These are phyloP conservation scores for Yamadazyma trypodendri DNA, from an alignment of 1,139 yeast genomes.

Conservation along the genomic window DNA sequence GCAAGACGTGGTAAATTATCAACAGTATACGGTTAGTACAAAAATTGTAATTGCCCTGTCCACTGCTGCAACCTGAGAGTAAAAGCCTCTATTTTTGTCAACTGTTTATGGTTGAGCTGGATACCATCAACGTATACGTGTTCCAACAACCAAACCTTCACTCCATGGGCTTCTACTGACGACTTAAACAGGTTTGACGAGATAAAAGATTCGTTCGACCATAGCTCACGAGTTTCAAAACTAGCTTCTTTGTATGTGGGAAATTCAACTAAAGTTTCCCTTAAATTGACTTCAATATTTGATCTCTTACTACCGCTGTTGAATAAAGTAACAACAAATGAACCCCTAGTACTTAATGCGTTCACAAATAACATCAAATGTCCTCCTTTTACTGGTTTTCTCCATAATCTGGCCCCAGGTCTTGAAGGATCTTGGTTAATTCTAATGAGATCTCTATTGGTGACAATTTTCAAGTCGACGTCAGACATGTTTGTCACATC, in stretches of 20 bases:
- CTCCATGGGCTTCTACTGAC: slow-evolving; percentile 1
- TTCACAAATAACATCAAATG: slow-evolving; percentile 15
- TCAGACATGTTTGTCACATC: slow-evolving; percentile 19
- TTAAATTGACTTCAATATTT: slow-evolving; percentile 14
- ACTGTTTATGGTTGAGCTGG: too few species aligned
- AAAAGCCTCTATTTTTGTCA: too few species aligned
- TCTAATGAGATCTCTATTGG: slow-evolving; percentile 21
- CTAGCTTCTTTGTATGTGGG: neutral
- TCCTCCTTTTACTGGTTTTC: slow-evolving; percentile 12
- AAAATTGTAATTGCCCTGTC: too few species aligned
- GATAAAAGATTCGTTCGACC: slow-evolving; percentile 12
- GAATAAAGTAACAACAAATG: slow-evolving; percentile 19
- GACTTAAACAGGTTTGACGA: neutral
- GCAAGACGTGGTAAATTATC: too few species aligned
- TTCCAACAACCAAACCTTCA: slow-evolving; percentile 2
- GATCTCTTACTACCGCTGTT: slow-evolving; percentile 18
- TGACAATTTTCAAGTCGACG: slow-evolving; percentile 17
- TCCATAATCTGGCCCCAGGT: slow-evolving; percentile 18
- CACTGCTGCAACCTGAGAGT: too few species aligned
- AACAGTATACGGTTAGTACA: too few species aligned
- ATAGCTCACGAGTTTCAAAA: slow-evolving; percentile 8
- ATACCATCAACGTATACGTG: too few species aligned
- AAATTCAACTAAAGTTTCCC: slow-evolving; percentile 19
- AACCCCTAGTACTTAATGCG: slow-evolving; percentile 18
- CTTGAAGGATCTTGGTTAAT: slow-evolving; percentile 22